phyloP scores from a whole-genome alignment of 2,329 filamentous ascomycete species.

The Trichoderma polysporum region DNA sequence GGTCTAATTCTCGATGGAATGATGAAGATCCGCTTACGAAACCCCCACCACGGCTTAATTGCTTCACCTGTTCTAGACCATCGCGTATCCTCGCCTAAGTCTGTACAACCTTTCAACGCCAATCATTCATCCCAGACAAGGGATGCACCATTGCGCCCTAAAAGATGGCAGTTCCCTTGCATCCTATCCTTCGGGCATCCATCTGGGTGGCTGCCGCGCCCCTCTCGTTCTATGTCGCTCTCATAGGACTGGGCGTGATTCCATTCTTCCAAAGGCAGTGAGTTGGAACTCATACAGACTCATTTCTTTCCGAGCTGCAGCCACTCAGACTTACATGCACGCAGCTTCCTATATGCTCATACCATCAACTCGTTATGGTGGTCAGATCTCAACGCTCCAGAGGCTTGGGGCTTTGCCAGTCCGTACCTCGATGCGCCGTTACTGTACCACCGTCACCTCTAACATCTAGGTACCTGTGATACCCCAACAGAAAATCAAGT shows the following conservation, averaged over 20 bases:
- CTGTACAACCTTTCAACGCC: background rate
- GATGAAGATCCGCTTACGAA: conserved; percentile 7
- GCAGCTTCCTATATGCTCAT: conserved; percentile 79
- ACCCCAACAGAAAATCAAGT: conserved; percentile 71
- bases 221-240: conserved; percentile 54
- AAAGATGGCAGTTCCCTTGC: conserved; percentile 32
- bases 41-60: background rate
- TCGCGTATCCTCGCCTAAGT: background rate
- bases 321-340: conserved; percentile 19
- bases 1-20: background rate
- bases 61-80: background rate
- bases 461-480: background rate
- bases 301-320: background rate
- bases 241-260: conserved; percentile 64
- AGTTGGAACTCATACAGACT: conserved; percentile 32
- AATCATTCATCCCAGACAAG: background rate
- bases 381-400: conserved; percentile 71
- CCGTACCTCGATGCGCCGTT: conserved; percentile 23
- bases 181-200: conserved; percentile 32
- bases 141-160: background rate
- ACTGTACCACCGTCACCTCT: background rate
- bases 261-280: conserved; percentile 80
- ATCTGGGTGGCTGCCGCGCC: conserved; percentile 13
- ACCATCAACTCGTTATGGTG: conserved; percentile 71
- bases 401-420: conserved; percentile 86